Evolutionary conservation across 129 eudicot species (phyloP), one percentile per base, ranked within the genome.

Genomic region (Apium graveolens): DNA sequence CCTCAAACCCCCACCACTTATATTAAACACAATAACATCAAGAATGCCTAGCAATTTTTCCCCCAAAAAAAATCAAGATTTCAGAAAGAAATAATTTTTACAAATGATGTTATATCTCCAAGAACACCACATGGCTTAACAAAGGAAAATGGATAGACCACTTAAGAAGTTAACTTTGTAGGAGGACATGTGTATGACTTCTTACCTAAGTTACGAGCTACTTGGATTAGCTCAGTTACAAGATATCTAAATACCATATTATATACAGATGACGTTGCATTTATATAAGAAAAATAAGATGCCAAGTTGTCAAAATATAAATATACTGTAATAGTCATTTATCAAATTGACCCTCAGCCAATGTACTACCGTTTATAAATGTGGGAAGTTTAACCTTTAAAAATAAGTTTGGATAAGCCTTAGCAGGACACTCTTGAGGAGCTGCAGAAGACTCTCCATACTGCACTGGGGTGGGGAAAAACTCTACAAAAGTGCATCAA

Each of bases 81-180:
- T 27, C 1, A 53, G 9, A 57, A 65, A 26, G 37, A 37, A 7
- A 0, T n/a, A 11, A 65, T 29, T 65, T 11, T 65, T 9, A 31
- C 20, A 65, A 11, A 65, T n/a, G n/a, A n/a, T 60, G 98, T 94
- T 27, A 90, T 83, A 16, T 89, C 96, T 65, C 97, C 97, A 46
- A 82, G 90, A 48, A 83, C 85, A 41, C 93, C 96, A 80, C 88
- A 85, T 14, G 97, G 98, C 82, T 94, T 94, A 20, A 91, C 82
- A 76, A 94, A 89, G 16, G 93, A 86, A 79, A 94, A 94, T 48
- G 98, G 98, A 75, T 87, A 91, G 34, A 88, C 91, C 38, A 94
- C 98, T 2, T 97, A 83, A 24, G 98, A 90, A 27, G 97, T 80
- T 34, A 79, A 35, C 78, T 88, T 89, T 29, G 89, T 75, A 62